Evolutionary conservation across 805 yeast genomes (phyloP), one percentile per base, ranked within the genome.

Genomic region (Yamadazyma laniorum): DNA sequence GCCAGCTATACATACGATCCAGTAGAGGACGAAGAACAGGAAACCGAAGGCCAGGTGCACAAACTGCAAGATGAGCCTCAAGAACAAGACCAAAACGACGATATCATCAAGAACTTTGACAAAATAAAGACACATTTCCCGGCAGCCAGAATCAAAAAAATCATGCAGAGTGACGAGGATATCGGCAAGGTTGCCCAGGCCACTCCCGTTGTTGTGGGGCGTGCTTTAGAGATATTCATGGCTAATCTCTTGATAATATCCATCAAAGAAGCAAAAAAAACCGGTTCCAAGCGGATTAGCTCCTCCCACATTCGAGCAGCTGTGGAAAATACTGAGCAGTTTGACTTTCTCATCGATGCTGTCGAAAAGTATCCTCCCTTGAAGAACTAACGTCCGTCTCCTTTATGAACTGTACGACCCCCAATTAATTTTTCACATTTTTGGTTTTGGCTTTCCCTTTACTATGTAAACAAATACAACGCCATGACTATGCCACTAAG

Each of bases 141-240:
- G 4, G 85, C 89, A 4, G 98, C 98, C 3, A 78, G 98, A 46
- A 89, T 93, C 53, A 93, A 93, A 69, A 87, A 93, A 53, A 79
- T 93, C 42, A 91, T 93, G 96, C 99, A 93, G 58, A 82, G 95
- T 19, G 99, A 93, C 61, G 99, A 93, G 47, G 99, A 93, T 47
- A 90, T 93, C 31, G 99, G 99, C 3, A 93, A 93, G 58, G 98
- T 93, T 4, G 96, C 99, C 3, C 97, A 90, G 56, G 97, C 96
- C 2, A 95, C 99, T 2, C 99, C 99, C 0, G 85, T 91, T n/a
- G 91, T 91, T 13, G 96, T 93, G 6, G 97, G 98, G 6, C 77
- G 96, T 45, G 96, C 99, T 0, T 70, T 93, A 36, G 98, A 93
- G 64, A 75, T 88, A 44, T 93, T 93, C 58, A 79, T 93, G 75